These are phyloP conservation scores for Mercurialis annua DNA, from an alignment of 345 rosid genomes.

Conservation along the genomic window DNA sequence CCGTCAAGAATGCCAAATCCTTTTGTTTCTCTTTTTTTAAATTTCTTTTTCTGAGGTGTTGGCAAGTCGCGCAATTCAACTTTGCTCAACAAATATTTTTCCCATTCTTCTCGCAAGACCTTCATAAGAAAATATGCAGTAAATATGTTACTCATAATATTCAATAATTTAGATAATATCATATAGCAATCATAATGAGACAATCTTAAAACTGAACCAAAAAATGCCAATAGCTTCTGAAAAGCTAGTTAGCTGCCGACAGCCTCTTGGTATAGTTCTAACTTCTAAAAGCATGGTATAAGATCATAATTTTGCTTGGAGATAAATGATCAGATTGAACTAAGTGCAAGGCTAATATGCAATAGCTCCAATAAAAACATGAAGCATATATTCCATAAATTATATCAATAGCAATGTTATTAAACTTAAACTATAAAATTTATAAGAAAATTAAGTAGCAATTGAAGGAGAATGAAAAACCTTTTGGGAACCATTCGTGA, in stretches of 20 bases:
- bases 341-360: not conserved
- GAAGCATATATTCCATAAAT: not conserved
- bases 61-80: slow-evolving; percentile 63
- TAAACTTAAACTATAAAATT: not conserved
- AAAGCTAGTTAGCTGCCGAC: not conserved
- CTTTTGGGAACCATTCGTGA: slow-evolving; percentile 60
- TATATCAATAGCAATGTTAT: no score
- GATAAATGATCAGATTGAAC: not conserved
- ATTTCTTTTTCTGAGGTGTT: slow-evolving; percentile 70
- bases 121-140: slow-evolving; percentile 27
- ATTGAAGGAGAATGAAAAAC: slow-evolving; percentile 29
- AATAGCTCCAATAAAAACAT: not conserved
- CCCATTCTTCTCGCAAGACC: slow-evolving; percentile 95
- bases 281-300: not conserved
- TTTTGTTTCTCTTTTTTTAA: slow-evolving; percentile 52
- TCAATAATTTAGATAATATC: not conserved
- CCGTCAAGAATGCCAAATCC: slow-evolving; percentile 98
- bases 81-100: slow-evolving; percentile 83
- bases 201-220: not conserved
- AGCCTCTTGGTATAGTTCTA: not conserved
- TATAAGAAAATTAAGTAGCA: not conserved
- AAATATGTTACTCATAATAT: slow-evolving; percentile 1
- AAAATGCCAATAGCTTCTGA: slow-evolving; percentile 1
- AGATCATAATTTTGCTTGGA: not conserved
- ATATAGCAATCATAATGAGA: not conserved